Conservation (phyloP, 345 rosid genomes). For the Acer negundo region DNA sequence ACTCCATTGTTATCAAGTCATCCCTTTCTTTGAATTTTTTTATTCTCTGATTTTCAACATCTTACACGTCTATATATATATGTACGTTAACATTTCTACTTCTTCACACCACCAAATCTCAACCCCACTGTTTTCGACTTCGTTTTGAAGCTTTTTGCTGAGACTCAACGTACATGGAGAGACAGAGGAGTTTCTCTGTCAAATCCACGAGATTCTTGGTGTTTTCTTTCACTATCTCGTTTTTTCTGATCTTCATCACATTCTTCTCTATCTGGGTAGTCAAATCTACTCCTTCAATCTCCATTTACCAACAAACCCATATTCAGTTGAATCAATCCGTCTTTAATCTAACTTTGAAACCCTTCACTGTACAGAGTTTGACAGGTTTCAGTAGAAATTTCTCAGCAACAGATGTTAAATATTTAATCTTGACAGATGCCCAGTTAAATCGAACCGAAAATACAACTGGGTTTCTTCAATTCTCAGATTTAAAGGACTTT, state of each 20-base stretch:
- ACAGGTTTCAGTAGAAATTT: conserved; percentile 28
- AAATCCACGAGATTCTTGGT: conserved; percentile 62
- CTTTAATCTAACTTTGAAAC: conserved; percentile 20
- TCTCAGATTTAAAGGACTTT: conserved; percentile 20
- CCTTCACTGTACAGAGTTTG: conserved; percentile 31
- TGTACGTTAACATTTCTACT: not conserved
- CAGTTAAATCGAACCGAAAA: conserved; percentile 29
- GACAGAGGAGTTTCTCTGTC: conserved; percentile 72
- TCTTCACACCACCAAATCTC: conserved; percentile 8
- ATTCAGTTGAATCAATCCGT: conserved; percentile 41
- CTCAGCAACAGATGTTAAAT: conserved; percentile 28
- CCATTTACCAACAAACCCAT: conserved; percentile 34
- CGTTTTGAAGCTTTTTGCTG: conserved; percentile 2
- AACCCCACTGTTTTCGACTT: not conserved
- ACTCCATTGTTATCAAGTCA: not conserved
- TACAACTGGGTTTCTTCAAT: conserved; percentile 45
- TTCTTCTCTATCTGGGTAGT: conserved; percentile 55
- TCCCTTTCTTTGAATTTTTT: not conserved
- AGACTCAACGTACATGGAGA: conserved; percentile 51
- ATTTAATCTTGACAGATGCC: conserved; percentile 40
- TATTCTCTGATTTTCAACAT: not conserved
- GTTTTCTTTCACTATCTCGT: conserved; percentile 51
- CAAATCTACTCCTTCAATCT: conserved; percentile 54
- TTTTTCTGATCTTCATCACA: conserved; percentile 55
- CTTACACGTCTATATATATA: not conserved